Conservation (phyloP, 345 rosid genomes). For the Gossypium ekmanianum region DNA sequence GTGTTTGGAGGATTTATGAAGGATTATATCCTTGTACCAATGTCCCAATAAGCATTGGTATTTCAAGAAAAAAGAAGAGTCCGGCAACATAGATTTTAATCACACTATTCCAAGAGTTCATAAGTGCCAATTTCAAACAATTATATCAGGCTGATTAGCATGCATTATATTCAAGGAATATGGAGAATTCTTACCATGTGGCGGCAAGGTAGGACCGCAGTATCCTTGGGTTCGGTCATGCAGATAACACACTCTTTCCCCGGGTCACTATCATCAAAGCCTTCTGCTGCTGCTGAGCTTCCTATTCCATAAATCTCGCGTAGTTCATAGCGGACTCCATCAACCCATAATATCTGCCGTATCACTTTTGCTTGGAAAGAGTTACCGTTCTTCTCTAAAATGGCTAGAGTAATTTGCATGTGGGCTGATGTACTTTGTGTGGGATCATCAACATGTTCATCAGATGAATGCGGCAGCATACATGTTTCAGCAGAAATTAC, state of each 20-base stretch:
- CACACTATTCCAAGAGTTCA: slow-evolving; percentile 2
- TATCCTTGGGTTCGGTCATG: slow-evolving; percentile 90
- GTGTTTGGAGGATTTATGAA: background rate
- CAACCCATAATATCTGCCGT: slow-evolving; percentile 78
- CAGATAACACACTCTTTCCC: slow-evolving; percentile 91
- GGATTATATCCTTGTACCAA: background rate
- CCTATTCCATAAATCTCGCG: slow-evolving; percentile 75
- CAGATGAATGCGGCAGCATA: slow-evolving; percentile 23
- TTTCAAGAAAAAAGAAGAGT: background rate
- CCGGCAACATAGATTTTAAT: background rate
- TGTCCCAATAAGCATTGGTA: background rate
- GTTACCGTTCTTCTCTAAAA: slow-evolving; percentile 49
- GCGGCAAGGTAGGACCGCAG: slow-evolving; percentile 82
- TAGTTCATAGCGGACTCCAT: slow-evolving; percentile 71
- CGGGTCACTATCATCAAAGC: slow-evolving; percentile 48
- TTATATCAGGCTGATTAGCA: background rate
- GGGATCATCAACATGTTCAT: slow-evolving; percentile 25
- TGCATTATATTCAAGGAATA: slow-evolving; percentile 4
- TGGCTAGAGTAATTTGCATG: slow-evolving; percentile 78
- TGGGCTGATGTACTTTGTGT: slow-evolving; percentile 38
- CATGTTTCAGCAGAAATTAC: slow-evolving; percentile 72
- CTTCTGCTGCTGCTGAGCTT: slow-evolving; percentile 46
- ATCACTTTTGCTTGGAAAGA: slow-evolving; percentile 64
- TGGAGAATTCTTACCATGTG: slow-evolving; percentile 64
- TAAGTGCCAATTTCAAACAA: background rate